Percentiles rank a stretch among this genome's conserved stretches.
These are phyloP conservation scores for Thecaphora thlaspeos DNA, from an alignment of 1,284 basidiomycete genomes.

Conservation along the genomic window DNA sequence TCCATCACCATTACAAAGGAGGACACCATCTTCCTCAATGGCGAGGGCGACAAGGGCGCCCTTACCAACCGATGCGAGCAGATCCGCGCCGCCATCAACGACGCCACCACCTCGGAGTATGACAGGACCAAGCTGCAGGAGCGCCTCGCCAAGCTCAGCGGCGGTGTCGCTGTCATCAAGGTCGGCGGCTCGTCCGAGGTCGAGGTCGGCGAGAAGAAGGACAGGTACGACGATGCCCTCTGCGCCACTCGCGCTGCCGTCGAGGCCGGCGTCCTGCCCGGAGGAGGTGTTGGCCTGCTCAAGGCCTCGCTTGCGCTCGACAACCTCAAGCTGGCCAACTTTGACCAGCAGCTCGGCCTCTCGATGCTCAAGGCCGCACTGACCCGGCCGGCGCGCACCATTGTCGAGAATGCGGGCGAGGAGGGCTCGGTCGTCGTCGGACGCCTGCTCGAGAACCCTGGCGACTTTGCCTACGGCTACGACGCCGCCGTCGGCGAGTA, in stretches of 20 bases:
- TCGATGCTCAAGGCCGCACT: conserved; percentile 87
- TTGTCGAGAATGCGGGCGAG: conserved; percentile 92
- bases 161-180: conserved; percentile 97
- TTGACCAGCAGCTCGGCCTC: conserved; percentile 95
- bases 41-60: conserved; percentile 62
- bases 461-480: conserved; percentile 67
- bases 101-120: conserved; percentile 84
- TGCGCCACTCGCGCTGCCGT: conserved; percentile 97
- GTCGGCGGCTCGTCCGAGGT: conserved; percentile 92
- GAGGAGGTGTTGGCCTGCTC: conserved; percentile 86
- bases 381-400: conserved; percentile 74
- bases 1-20: conserved; percentile 96
- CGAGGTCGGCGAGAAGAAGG: conserved; percentile 99
- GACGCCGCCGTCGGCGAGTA: conserved; percentile 89
- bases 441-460: conserved; percentile 58
- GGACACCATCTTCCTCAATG: conserved; percentile 94
- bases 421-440: conserved; percentile 92
- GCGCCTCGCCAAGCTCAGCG: conserved; percentile 89
- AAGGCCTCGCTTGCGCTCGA: conserved; percentile 84
- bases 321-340: conserved; percentile 80
- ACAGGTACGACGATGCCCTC: conserved; percentile 94
- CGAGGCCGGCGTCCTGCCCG: conserved; percentile 89
- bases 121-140: conserved; percentile 95
- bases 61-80: conserved; percentile 72
- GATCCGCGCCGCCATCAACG: conserved; percentile 79